Evolutionary conservation across 75 land plant genomes (phyloP), one percentile per base, ranked within the genome.

Genomic region (Pinus tabuliformis): DNA sequence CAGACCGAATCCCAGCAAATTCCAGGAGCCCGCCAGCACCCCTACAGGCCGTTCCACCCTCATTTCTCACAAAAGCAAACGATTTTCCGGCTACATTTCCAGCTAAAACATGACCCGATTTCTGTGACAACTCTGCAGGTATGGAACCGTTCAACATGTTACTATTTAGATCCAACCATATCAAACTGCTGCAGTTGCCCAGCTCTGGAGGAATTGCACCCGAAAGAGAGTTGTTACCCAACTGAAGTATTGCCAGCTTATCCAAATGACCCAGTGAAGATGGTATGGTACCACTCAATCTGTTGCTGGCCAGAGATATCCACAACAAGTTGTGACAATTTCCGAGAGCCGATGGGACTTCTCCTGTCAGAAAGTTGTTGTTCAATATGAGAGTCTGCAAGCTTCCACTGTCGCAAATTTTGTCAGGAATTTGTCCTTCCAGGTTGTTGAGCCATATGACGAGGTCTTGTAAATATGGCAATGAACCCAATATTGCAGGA

Each of bases 301-400:
- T 83, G 84, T 96, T 96, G 83, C 82, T 78, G 61, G 99, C 81
- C 36, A 96, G 85, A 2, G 92, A 89, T 30, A 94, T 79, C 86
- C 84, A 82, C 37, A 81, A 78, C 17, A 96, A 81, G 45, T 78
- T 75, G 20, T 77, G 37, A 77, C 91, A 91, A 9, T 75, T 83
- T 52, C 30, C 76, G 73, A 88, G 79, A 76, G 79, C 79, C 20
- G 57, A 0, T 9, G 99, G 99, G 49, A 96, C 86, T 24, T 45
- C 56, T 12, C 99, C 99, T 12, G 75, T 78, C 36, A 96, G 58
- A 22, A 59, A 66, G 62, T 96, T 96, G 78, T 81, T 80, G 83
- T 91, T 90, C 81, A 96, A 88, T 70, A 94, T 86, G 18, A 96
- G 85, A 18, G 63, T 86, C 79, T 90, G 83, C n/a, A 96, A 75